Evolutionary conservation across 352 stramenopile genomes (phyloP).

Genomic region (Globisporangium carolinianum): DNA sequence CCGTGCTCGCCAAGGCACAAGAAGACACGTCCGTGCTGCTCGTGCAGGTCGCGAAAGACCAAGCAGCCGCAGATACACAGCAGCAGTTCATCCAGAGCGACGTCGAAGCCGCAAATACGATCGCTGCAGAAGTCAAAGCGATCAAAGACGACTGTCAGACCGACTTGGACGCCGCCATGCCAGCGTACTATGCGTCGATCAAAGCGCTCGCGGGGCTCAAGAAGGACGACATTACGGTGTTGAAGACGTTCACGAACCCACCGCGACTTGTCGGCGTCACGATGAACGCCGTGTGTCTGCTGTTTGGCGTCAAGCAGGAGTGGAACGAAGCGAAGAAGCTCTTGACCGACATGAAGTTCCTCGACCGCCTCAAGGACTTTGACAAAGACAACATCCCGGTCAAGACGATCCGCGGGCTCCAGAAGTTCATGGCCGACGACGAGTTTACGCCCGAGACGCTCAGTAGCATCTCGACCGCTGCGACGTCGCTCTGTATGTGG

Average conservation of each 20-base stretch:
- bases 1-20: slow-evolving; percentile 84
- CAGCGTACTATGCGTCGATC: slow-evolving; percentile 88
- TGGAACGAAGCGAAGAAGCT: slow-evolving; percentile 91
- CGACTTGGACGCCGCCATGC: slow-evolving; percentile 91
- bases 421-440: slow-evolving; percentile 86
- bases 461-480: slow-evolving; percentile 84
- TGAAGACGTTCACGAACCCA: slow-evolving; percentile 91
- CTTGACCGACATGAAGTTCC: slow-evolving; percentile 90
- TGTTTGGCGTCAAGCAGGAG: slow-evolving; percentile 85
- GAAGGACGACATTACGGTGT: slow-evolving; percentile 89
- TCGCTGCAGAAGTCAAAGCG: slow-evolving; percentile 87
- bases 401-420: slow-evolving; percentile 85
- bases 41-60: slow-evolving; percentile 87
- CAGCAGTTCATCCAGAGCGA: slow-evolving; percentile 89
- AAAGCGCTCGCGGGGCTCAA: slow-evolving; percentile 88
- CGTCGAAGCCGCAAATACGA: slow-evolving; percentile 86
- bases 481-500: slow-evolving; percentile 93
- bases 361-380: slow-evolving; percentile 84
- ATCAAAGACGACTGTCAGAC: slow-evolving; percentile 94
- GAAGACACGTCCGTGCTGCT: slow-evolving; percentile 83
- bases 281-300: slow-evolving; percentile 89
- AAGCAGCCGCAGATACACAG: slow-evolving; percentile 88
- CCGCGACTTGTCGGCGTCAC: slow-evolving; percentile 85
- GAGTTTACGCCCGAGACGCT: slow-evolving; percentile 91
- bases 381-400: slow-evolving; percentile 87